A percentile compares a stretch with the other conserved stretches of the same genome.
These are phyloP conservation scores for Claviceps sp. DNA, from an alignment of 2,329 filamentous ascomycete genomes.

Conservation along the genomic window DNA sequence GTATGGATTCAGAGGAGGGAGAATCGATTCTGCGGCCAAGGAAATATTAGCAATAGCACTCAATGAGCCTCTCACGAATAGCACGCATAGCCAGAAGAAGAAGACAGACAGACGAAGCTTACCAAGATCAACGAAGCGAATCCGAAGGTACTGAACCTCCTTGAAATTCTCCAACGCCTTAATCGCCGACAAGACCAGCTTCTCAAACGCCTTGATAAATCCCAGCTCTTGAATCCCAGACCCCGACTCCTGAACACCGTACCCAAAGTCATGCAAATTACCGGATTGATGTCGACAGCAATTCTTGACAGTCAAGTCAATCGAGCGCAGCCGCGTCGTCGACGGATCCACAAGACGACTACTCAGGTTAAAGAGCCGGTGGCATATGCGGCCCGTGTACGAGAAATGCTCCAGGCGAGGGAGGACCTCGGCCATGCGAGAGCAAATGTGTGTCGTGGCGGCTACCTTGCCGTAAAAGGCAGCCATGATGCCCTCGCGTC, in stretches of 20 bases:
- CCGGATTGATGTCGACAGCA: slow-evolving; percentile 44
- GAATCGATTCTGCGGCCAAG: slow-evolving; percentile 43
- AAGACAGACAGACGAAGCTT: slow-evolving; percentile 13
- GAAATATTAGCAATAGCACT: background rate
- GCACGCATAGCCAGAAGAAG: background rate
- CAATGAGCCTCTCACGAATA: background rate
- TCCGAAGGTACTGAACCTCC: slow-evolving; percentile 50
- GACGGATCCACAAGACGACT: slow-evolving; percentile 34
- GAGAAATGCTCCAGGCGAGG: slow-evolving; percentile 53
- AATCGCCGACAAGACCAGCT: slow-evolving; percentile 50
- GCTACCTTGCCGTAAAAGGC: slow-evolving; percentile 47
- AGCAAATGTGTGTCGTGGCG: slow-evolving; percentile 50
- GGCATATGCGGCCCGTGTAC: slow-evolving; percentile 61
- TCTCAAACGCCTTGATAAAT: slow-evolving; percentile 60
- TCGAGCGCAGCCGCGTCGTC: slow-evolving; percentile 42
- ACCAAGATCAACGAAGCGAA: slow-evolving; percentile 63
- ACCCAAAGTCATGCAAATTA: slow-evolving; percentile 38
- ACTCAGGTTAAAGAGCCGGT: slow-evolving; percentile 50
- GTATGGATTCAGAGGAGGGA: slow-evolving; percentile 59
- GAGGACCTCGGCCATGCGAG: slow-evolving; percentile 44
- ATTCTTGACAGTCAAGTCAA: slow-evolving; percentile 63
- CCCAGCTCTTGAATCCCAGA: slow-evolving; percentile 59
- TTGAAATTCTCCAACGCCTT: slow-evolving; percentile 44
- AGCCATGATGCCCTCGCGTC: slow-evolving; percentile 47
- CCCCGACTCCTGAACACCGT: slow-evolving; percentile 23